These are phyloP conservation scores for Yamagishiella unicocca DNA, from an alignment of 139 green algal species.

Conservation along the genomic window DNA sequence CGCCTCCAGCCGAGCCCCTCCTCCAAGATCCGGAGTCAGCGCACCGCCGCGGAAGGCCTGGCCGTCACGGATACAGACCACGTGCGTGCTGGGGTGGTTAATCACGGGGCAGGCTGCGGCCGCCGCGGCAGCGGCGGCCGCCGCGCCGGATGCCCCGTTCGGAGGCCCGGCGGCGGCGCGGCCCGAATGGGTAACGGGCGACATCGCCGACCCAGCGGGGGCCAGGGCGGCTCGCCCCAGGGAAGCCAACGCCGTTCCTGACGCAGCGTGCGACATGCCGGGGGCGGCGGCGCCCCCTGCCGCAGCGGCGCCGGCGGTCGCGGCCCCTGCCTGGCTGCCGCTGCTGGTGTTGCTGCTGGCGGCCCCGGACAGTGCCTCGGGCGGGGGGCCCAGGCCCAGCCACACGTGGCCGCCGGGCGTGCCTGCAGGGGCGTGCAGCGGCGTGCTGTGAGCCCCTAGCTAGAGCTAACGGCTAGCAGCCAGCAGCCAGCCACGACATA, in stretches of 20 bases:
- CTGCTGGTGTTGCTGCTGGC: background rate
- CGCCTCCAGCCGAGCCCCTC: conserved; percentile 8
- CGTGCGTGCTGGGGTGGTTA: conserved; percentile 21
- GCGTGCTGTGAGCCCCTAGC: no score
- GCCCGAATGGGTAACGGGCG: background rate
- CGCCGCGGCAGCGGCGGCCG: background rate
- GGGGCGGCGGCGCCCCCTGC: background rate
- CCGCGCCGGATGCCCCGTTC: no score
- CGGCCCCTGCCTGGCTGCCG: background rate
- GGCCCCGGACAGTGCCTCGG: background rate
- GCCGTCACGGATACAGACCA: conserved; percentile 24
- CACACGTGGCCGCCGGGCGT: conserved; percentile 15
- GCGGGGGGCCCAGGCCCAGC: conserved; percentile 24
- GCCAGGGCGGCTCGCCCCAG: background rate
- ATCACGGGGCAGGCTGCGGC: conserved; percentile 13
- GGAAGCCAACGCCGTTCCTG: background rate
- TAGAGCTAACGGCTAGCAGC: no score
- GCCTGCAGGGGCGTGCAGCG: no score
- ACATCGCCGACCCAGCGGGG: background rate
- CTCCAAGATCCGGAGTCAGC: background rate
- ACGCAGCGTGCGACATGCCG: background rate
- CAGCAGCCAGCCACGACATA: no score
- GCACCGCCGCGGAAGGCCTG: conserved; percentile 34
- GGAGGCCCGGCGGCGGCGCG: no score
- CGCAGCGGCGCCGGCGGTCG: background rate